Base-by-base conservation (phyloP, 225 moss, liverwort and hornwort genomes). In the Physcomitrium patens region DNA sequence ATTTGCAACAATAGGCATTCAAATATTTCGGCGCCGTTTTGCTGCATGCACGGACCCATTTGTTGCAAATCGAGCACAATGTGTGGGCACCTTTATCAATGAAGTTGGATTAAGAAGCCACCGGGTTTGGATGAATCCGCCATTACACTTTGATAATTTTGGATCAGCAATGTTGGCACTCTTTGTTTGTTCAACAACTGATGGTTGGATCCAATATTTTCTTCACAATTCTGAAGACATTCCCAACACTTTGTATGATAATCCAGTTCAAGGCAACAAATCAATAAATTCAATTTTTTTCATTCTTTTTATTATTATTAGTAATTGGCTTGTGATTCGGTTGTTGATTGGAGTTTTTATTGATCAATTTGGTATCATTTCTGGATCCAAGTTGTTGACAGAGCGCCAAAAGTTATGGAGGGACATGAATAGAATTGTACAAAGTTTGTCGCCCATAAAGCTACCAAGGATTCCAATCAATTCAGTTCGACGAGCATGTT, bases 381-480 rank as follows among this genome's bases (percentile, higher is more conserved):
- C 94, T 0, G 97, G 97, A 63, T 82, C 94, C 9, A 97, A 97
- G 64, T 71, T 97, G 44, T 79, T 97, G 23, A 94, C 94, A 0
- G 91, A 94, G 59, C 86, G 91, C 9, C 94, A 97, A 72, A 91
- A 94, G 65, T 68, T 97, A 45, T 97, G 94, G 94, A 72, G 97
- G 46, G 97, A 97, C 51, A 94, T 92, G 79, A 97, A 97, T 68
- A 86, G 97, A n/a, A 84, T 97, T 63, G 90, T 81, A n/a, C 97
- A 94, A 72, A 85, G 91, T 69, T 80, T 97, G 2, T 72, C 26
- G 7, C 91, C 97, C 0, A 80, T 27, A 26, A 83, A 84, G 1
- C 51, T 90, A 56, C 85, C 90, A 10, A 78, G 62, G 61, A 52
- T 83, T 44, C 80, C 86, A 0, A 0, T 0, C 26, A 44, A 72